Percentiles rank a stretch among this genome's conserved stretches.
These are phyloP conservation scores for Pseudocercospora crystallina DNA, from an alignment of 2,329 filamentous ascomycete genomes.

Conservation along the genomic window DNA sequence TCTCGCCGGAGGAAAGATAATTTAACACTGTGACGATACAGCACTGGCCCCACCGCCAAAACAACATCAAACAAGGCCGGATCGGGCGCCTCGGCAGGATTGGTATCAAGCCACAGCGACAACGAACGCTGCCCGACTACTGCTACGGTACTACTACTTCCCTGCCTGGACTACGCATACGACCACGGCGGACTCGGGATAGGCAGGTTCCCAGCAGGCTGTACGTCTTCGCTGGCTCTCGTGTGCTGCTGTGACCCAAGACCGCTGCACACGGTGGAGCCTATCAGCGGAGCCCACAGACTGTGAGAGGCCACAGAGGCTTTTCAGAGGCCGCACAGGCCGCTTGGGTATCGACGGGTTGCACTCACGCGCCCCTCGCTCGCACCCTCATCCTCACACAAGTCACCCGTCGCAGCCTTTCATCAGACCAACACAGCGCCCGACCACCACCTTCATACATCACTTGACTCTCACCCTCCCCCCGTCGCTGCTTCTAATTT, in stretches of 20 bases:
- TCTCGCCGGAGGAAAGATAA: no score
- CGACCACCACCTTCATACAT: neutral
- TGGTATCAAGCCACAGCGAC: no score
- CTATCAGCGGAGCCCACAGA: conserved; percentile 7
- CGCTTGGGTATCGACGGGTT: conserved; percentile 3
- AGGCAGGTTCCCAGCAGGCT: no score
- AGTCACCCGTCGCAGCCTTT: neutral
- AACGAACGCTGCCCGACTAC: no score
- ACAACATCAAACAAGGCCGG: no score
- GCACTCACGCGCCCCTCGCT: neutral
- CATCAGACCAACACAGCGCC: neutral
- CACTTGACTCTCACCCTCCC: neutral
- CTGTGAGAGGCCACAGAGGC: conserved; percentile 2
- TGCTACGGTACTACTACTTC: no score
- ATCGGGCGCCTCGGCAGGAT: no score
- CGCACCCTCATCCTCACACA: neutral
- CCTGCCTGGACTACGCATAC: no score
- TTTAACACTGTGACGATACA: no score
- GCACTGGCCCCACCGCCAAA: no score
- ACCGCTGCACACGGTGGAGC: conserved; percentile 7
- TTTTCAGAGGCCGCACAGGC: conserved; percentile 8
- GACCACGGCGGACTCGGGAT: no score
- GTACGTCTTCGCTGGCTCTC: no score
- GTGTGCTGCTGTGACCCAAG: neutral
- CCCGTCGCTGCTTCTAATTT: neutral